Evolutionary conservation across 2,329 filamentous ascomycete species (phyloP), one percentile per base, ranked within the genome.

Genomic region (Fusarium illudens): DNA sequence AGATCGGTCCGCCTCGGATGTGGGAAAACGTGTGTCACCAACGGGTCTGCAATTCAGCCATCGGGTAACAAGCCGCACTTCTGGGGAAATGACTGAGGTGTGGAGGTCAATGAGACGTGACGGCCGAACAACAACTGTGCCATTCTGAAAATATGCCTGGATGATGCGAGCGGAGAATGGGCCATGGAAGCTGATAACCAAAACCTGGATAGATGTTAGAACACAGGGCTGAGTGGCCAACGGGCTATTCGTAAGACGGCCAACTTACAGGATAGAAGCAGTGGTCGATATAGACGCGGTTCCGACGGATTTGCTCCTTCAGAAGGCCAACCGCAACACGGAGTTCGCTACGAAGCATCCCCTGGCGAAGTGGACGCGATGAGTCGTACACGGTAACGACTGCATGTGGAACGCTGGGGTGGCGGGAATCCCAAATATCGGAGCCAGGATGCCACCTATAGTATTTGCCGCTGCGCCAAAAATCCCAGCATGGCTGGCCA

Each of bases 31-130:
- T 0, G 62, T 65, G 15, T 78, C 37, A 11, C 65, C 65, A 2
- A 69, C 48, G 2, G 66, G 44, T 9, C 20, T 49, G 27, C 60
- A 60, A 17, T 64, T 62, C 2, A 64, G 13, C 66, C 66, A 69
- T 19, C 58, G 53, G 11, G 58, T 30, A 6, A 57, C 2, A 7
- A 67, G 58, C 10, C 30, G 19, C 3, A 60, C 60, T 22, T 67
- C 60, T 1, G 48, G 12, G 2, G 64, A 29, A 5, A 54, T 11
- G 13, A 20, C 32, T 12, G 13, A 20, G 3, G 60, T 60, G 20
- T 60, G 10, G 8, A 69, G 17, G 11, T 67, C 46, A 9, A 67
- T 27, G 10, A 69, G 53, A 8, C 66, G 66, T 6, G 64, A 69
- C 1, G 48, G 20, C 10, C 60, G 66, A 7, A 65, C 13, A 2